Evolutionary conservation across 345 rosid genomes (phyloP), one percentile per base, ranked within the genome.

Genomic region (Gossypium anomalum): DNA sequence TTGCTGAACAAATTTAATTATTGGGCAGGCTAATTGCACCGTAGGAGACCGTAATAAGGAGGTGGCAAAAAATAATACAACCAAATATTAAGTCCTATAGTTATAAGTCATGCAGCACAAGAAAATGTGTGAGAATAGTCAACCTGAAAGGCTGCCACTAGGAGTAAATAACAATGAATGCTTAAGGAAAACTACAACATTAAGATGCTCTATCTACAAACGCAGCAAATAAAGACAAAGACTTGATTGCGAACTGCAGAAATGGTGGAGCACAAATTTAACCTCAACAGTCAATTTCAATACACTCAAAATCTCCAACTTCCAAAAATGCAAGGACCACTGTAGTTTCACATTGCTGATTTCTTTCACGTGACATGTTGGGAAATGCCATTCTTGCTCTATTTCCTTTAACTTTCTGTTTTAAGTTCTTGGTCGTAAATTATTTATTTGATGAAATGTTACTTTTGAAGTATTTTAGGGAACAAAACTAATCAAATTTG

Each of bases 261-360:
- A 69, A 49, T 60, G 70, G 25, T 64, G 66, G 67, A 56, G 17
- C 61, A 72, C 49, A 58, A 60, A 66, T 69, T 67, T 66, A 52
- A 65, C 13, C 49, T 0, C 3, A 41, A 41, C 49, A 9, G 49
- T 41, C 68, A 64, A 41, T 64, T 41, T 64, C 16, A n/a, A 10
- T n/a, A 64, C 49, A 41, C 48, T 38, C 47, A 38, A 17, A 63
- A 63, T 49, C 8, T n/a, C 13, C 69, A 41, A 41, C 49, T 2
- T 41, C 69, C 16, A 41, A 64, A 64, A 38, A 41, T n/a, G 41
- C 7, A 34, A 34, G 41, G 41, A 34, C 41, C 41, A 34, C 41
- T 4, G 41, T 34, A 34, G 41, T 34, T 34, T 34, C 41, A 34
- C 41, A 34, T 34, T 34, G 41, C 7, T n/a, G 49, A 64, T 41